Conservation (phyloP, 1,284 basidiomycete species). For the Leccinum solheimii region DNA sequence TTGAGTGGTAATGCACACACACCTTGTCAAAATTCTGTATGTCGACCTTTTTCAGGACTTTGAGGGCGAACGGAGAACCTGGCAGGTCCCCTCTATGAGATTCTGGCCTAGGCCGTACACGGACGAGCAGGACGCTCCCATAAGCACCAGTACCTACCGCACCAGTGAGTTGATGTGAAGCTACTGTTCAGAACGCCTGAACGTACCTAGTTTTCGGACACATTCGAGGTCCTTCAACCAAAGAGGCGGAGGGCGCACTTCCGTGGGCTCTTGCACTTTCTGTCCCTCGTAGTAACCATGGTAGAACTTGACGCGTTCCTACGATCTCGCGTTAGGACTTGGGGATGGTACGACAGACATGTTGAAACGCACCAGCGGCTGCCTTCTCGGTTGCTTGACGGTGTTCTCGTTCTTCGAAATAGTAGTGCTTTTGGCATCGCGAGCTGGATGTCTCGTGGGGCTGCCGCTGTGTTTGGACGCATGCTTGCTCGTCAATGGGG, state of each 20-base stretch:
- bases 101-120: conserved; percentile 22
- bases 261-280: conserved; percentile 12
- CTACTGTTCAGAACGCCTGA: not conserved
- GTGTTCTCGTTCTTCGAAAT: conserved; percentile 4
- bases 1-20: conserved; percentile 3
- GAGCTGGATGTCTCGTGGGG: conserved; percentile 11
- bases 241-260: conserved; percentile 36
- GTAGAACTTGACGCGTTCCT: conserved; percentile 17
- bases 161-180: conserved; percentile 3
- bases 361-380: conserved; percentile 5
- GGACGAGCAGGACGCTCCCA: conserved; percentile 45
- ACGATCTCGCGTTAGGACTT: conserved; percentile 2
- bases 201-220: conserved; percentile 39
- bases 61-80: conserved; percentile 42
- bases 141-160: conserved; percentile 41
- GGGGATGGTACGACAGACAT: not conserved
- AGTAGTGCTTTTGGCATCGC: not conserved
- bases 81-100: conserved; percentile 33
- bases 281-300: conserved; percentile 9
- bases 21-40: conserved; percentile 34
- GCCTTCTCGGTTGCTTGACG: not conserved
- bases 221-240: conserved; percentile 42
- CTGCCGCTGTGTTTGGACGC: conserved; percentile 2
- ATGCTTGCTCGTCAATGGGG: conserved; percentile 7
- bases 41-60: conserved; percentile 39